phyloP scores from a whole-genome alignment of 2,329 filamentous ascomycete species.

The Pseudocercospora cruenta region DNA sequence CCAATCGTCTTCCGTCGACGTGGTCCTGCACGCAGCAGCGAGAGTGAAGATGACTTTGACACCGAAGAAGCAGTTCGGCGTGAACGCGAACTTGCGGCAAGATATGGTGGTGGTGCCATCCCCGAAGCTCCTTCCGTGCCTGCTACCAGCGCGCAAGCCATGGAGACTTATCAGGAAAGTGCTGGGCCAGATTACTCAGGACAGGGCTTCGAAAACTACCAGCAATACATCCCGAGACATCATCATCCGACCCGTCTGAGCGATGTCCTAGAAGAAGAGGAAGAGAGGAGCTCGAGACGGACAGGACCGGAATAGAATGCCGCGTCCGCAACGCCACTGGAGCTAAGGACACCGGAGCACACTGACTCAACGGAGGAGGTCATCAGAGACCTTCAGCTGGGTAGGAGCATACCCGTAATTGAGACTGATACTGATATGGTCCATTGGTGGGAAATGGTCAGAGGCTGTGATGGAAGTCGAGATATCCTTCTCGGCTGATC shows the following conservation, averaged over 20 bases:
- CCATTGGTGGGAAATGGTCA: conserved; percentile 6
- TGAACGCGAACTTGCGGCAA: conserved; percentile 52
- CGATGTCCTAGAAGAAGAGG: conserved; percentile 85
- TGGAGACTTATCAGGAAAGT: conserved; percentile 30
- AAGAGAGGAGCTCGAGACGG: conserved; percentile 49
- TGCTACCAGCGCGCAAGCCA: conserved; percentile 38
- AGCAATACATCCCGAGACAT: conserved; percentile 56
- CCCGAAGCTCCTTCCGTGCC: conserved; percentile 37
- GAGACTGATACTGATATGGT: conserved; percentile 2
- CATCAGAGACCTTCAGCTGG: not conserved
- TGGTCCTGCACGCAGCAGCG: conserved; percentile 19
- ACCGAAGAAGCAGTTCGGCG: conserved; percentile 55
- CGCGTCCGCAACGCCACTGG: not conserved
- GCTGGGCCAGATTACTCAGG: conserved; percentile 40
- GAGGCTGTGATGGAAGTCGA: conserved; percentile 7
- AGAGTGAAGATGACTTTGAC: conserved; percentile 58
- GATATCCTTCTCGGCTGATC: not conserved
- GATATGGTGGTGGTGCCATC: conserved; percentile 45
- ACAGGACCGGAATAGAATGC: conserved; percentile 27
- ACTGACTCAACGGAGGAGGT: not conserved
- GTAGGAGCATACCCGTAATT: not conserved
- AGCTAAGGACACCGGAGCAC: not conserved
- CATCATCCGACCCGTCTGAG: conserved; percentile 87
- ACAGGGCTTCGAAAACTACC: conserved; percentile 64
- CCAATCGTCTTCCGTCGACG: conserved; percentile 58